A percentile compares a stretch with the other conserved stretches of the same genome.
phyloP scores from a whole-genome alignment of 163 green algal genomes.

The Chlamydomonas reinhardtii region DNA sequence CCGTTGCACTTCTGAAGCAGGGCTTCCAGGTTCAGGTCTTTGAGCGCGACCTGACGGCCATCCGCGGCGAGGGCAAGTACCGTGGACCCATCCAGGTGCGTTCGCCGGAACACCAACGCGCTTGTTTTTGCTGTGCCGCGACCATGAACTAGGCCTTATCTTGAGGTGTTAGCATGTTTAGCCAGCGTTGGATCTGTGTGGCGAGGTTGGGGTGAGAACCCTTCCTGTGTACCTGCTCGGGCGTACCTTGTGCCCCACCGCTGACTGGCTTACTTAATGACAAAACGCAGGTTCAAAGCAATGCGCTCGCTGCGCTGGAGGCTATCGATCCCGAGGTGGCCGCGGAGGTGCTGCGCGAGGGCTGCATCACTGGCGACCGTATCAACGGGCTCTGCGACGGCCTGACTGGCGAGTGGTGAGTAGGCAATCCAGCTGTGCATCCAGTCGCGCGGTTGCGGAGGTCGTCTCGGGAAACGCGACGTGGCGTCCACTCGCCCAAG shows the following conservation, averaged over 20 bases:
- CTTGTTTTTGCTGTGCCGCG: background rate
- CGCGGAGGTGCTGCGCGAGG: slow-evolving; percentile 82
- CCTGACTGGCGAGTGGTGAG: slow-evolving; percentile 95
- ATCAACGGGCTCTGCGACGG: slow-evolving; percentile 99
- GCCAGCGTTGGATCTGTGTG: too few relatives aligned
- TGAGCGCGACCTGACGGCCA: slow-evolving; percentile 94
- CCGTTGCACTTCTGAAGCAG: slow-evolving; percentile 86
- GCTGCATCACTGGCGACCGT: slow-evolving; percentile 96
- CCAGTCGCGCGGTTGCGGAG: too few relatives aligned
- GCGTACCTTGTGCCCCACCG: too few relatives aligned
- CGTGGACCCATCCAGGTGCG: slow-evolving; percentile 92
- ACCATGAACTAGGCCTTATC: too few relatives aligned
- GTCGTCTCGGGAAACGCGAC: too few relatives aligned
- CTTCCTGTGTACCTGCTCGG: too few relatives aligned
- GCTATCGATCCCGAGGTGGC: slow-evolving; percentile 88
- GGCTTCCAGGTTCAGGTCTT: slow-evolving; percentile 89
- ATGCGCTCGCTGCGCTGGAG: slow-evolving; percentile 96
- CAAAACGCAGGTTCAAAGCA: slow-evolving; percentile 90
- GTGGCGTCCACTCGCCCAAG: too few relatives aligned
- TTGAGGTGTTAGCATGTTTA: too few relatives aligned
- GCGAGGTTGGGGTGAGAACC: too few relatives aligned
- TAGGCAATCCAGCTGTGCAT: background rate
- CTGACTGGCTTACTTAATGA: too few relatives aligned
- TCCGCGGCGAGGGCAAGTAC: slow-evolving; percentile 96
- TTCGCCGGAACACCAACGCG: background rate